Percentiles rank a stretch among this genome's conserved stretches.
Evolutionary conservation across 2,329 filamentous ascomycete genomes (phyloP).

Genomic region (Fusarium siculi): DNA sequence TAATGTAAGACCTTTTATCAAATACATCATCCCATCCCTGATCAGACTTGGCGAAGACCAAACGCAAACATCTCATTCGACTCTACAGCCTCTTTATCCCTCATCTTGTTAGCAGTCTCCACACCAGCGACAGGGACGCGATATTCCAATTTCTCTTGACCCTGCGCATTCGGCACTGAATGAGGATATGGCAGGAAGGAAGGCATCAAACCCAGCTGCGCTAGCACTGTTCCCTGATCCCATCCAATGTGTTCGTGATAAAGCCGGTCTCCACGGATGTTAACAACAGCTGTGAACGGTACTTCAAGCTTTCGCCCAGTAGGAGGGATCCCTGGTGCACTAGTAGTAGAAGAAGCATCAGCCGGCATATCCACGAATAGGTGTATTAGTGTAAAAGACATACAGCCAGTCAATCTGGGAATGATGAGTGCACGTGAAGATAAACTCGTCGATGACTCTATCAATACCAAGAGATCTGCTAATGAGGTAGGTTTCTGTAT

Average conservation of each 20-base stretch:
- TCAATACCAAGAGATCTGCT: slow-evolving; percentile 78
- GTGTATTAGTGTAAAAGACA: slow-evolving; percentile 40
- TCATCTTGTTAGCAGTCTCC: slow-evolving; percentile 48
- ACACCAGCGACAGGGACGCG: slow-evolving; percentile 46
- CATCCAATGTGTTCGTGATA: slow-evolving; percentile 76
- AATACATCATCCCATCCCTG: neutral
- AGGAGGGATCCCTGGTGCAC: slow-evolving; percentile 64
- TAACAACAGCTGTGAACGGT: slow-evolving; percentile 71
- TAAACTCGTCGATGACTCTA: slow-evolving; percentile 77
- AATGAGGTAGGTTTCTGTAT: slow-evolving; percentile 74
- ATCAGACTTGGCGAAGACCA: neutral
- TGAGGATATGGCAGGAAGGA: slow-evolving; percentile 73
- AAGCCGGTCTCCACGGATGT: slow-evolving; percentile 70
- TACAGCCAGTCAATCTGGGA: slow-evolving; percentile 74
- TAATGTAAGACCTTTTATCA: neutral
- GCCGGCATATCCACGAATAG: neutral
- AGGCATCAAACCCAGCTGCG: slow-evolving; percentile 65
- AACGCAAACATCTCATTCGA: slow-evolving; percentile 48
- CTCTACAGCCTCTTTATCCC: slow-evolving; percentile 42
- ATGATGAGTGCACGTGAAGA: slow-evolving; percentile 72
- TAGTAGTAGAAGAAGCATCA: slow-evolving; percentile 28
- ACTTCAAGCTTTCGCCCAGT: slow-evolving; percentile 65
- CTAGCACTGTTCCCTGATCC: slow-evolving; percentile 73
- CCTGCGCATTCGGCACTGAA: slow-evolving; percentile 51
- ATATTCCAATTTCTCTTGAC: slow-evolving; percentile 45